These are phyloP conservation scores for Cinnamomum micranthum DNA, from an alignment of 164 flowering plant species.

Conservation along the genomic window DNA sequence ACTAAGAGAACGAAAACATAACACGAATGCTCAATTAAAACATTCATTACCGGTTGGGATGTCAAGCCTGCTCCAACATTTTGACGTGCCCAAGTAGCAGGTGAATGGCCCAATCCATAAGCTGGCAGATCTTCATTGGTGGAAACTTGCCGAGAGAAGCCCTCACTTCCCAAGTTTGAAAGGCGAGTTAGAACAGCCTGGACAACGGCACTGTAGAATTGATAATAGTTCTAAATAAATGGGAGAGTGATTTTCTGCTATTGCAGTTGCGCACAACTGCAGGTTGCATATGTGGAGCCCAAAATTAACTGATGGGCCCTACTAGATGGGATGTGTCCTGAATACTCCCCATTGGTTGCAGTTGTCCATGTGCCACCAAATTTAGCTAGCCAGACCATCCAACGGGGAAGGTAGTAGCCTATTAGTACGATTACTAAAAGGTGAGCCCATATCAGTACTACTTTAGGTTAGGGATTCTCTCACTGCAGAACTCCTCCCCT, in stretches of 20 bases:
- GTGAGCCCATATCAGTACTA: neutral
- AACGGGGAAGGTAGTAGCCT: neutral
- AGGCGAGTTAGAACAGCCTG: slow-evolving; percentile 74
- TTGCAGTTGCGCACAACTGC: too few species aligned
- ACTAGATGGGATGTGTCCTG: too few species aligned
- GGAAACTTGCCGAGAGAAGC: slow-evolving; percentile 35
- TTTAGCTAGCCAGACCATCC: too few species aligned
- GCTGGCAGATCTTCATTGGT: slow-evolving; percentile 37
- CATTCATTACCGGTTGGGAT: slow-evolving; percentile 8
- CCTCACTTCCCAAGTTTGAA: slow-evolving; percentile 53
- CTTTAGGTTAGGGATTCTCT: neutral
- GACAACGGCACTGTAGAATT: slow-evolving; percentile 5
- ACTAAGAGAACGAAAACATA: neutral
- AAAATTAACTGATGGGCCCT: neutral
- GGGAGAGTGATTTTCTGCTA: too few species aligned
- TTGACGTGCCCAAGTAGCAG: slow-evolving; percentile 37
- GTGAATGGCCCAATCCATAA: slow-evolving; percentile 32
- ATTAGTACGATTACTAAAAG: neutral
- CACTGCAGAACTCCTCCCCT: neutral
- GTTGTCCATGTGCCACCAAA: too few species aligned
- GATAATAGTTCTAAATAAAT: neutral
- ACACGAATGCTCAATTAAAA: too few species aligned
- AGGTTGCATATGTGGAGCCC: neutral
- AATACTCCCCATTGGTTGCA: too few species aligned
- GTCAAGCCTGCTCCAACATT: slow-evolving; percentile 2